Percentiles rank a stretch among this genome's conserved stretches.
phyloP scores from a whole-genome alignment of 148 eudicot genomes.

The Bassia scoparia region DNA sequence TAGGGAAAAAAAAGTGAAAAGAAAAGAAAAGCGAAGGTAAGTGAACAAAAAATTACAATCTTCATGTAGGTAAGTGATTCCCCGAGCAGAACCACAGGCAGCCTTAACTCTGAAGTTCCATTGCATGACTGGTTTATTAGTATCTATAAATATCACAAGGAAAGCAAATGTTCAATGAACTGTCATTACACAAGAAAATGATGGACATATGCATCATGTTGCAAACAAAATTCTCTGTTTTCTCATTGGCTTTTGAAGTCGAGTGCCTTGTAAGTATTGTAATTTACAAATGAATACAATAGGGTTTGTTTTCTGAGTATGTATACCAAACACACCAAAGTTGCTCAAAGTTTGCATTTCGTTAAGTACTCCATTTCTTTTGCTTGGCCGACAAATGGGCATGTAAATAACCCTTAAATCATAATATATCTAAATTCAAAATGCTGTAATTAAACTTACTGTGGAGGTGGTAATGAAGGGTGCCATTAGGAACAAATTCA shows the following conservation, averaged over 20 bases:
- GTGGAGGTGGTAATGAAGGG: constrained; percentile 85
- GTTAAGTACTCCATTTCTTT: background rate
- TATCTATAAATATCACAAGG: constrained; percentile 33
- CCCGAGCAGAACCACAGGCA: constrained; percentile 85
- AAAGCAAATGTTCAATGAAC: constrained; percentile 13
- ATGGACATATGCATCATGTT: background rate
- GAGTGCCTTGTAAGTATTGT: background rate
- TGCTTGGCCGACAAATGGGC: background rate
- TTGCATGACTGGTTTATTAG: constrained; percentile 63
- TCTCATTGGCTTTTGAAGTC: background rate
- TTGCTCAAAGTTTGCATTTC: background rate
- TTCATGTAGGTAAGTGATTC: constrained; percentile 82
- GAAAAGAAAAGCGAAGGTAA: constrained; percentile 1
- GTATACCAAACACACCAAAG: background rate
- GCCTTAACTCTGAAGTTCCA: constrained; percentile 75
- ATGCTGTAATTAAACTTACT: constrained; percentile 40
- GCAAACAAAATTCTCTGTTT: background rate
- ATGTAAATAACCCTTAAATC: background rate
- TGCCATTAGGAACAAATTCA: constrained; percentile 81
- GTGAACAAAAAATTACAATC: constrained; percentile 45
- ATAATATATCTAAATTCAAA: background rate
- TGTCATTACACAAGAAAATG: background rate
- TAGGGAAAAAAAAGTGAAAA: background rate
- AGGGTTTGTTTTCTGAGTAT: too few species aligned
- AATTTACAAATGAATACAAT: too few species aligned